Evolutionary conservation across 2,329 filamentous ascomycete genomes (phyloP).

Genomic region (Paramyrothecium roridum): DNA sequence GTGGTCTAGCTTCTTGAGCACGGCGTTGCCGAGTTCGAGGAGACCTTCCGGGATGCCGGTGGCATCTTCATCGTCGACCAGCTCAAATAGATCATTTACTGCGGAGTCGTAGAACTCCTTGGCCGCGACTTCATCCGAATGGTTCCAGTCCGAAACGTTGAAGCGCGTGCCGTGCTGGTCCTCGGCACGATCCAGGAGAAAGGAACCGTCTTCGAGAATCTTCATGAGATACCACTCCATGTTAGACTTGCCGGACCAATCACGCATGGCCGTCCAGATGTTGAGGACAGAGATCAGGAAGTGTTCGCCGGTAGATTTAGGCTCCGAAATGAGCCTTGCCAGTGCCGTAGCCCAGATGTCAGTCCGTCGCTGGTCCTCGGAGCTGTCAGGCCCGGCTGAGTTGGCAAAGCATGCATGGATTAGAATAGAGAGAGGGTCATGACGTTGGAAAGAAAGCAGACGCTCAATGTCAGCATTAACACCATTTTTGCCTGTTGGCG

Average conservation of each 20-base stretch:
- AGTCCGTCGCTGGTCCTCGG: slow-evolving; percentile 74
- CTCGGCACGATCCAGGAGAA: slow-evolving; percentile 81
- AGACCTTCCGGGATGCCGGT: slow-evolving; percentile 85
- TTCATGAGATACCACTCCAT: slow-evolving; percentile 96
- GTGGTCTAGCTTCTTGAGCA: slow-evolving; percentile 72
- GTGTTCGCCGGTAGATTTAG: slow-evolving; percentile 72
- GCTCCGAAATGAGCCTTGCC: slow-evolving; percentile 75
- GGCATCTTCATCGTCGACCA: slow-evolving; percentile 79
- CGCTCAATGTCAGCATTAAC: slow-evolving; percentile 70
- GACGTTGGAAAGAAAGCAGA: slow-evolving; percentile 82
- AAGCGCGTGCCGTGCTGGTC: slow-evolving; percentile 70
- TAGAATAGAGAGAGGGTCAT: slow-evolving; percentile 80
- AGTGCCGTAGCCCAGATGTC: slow-evolving; percentile 87
- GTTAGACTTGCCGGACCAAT: slow-evolving; percentile 86
- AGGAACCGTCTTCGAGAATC: slow-evolving; percentile 87
- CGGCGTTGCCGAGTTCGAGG: slow-evolving; percentile 79
- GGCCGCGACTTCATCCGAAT: slow-evolving; percentile 76
- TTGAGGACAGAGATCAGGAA: slow-evolving; percentile 83
- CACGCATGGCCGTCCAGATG: slow-evolving; percentile 79
- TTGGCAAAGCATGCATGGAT: slow-evolving; percentile 89
- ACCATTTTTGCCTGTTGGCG: slow-evolving; percentile 40
- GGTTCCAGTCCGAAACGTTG: slow-evolving; percentile 69
- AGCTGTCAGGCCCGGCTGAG: slow-evolving; percentile 75
- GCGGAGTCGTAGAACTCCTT: slow-evolving; percentile 87
- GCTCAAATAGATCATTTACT: slow-evolving; percentile 75